phyloP scores from a whole-genome alignment of 108 stramenopile genomes.

The Cyclotella choctawhatcheeana region DNA sequence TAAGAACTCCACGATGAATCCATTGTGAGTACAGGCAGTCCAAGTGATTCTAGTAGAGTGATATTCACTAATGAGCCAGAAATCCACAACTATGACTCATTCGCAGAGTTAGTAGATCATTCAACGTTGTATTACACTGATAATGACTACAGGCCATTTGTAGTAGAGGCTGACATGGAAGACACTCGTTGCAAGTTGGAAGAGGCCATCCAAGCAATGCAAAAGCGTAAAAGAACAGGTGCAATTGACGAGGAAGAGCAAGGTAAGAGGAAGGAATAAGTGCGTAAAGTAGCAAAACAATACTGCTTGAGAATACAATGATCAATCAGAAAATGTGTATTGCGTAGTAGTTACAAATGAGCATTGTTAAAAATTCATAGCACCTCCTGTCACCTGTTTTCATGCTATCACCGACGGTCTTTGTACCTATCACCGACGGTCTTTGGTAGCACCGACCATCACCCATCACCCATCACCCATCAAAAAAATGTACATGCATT shows the following conservation, averaged over 20 bases:
- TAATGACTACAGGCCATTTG: not conserved
- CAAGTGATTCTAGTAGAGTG: no score
- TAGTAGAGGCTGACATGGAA: not conserved
- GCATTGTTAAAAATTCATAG: no score
- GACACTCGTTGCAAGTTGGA: not conserved
- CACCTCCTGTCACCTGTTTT: no score
- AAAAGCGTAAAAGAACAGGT: not conserved
- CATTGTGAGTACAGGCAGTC: no score
- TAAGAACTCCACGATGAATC: no score
- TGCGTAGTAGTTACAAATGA: no score
- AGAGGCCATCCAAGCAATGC: not conserved
- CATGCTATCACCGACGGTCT: no score
- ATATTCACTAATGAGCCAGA: not conserved
- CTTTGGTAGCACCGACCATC: no score
- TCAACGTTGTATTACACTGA: not conserved
- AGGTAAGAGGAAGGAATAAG: not conserved
- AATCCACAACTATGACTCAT: not conserved
- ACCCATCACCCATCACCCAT: no score
- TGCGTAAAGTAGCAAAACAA: not conserved
- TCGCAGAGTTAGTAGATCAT: not conserved
- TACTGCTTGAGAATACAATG: not conserved
- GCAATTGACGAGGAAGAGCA: not conserved
- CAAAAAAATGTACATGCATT: no score
- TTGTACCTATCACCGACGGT: no score
- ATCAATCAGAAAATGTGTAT: not conserved